Evolutionary conservation across 2,329 filamentous ascomycete genomes (phyloP), one percentile per base, ranked within the genome.

Genomic region (Sporothrix schenckii): DNA sequence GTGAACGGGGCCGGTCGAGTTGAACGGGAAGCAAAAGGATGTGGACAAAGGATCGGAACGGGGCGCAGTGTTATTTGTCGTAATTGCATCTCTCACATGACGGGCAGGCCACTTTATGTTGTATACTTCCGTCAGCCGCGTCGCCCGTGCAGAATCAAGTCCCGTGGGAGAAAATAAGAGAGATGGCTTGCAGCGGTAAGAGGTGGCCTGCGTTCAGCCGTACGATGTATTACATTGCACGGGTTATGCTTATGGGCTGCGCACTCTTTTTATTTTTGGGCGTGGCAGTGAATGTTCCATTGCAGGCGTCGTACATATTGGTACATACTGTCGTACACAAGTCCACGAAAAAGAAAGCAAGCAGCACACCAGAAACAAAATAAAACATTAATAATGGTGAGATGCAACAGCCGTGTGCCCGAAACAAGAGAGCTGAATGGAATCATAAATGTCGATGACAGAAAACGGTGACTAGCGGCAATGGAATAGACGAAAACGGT

Each of bases 251-350:
- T 34, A 34, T 10, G 49, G 9, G 49, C 34, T 24, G 56, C 56
- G 21, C 21, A 65, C 16, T 27, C 41, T 30, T 65, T 65, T 65
- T 16, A 47, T 61, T 66, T 39, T 66, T 39, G 63, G 24, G 3
- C 34, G 63, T 66, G 63, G 63, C 63, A 52, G 63, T 66, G 63
- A 66, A 52, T 34, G 63, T 66, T 13, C 6, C 47, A 52, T 52
- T 66, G 30, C 63, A 66, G 16, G n/a, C 24, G 7, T 9, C 34
- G 34, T 34, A 34, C 34, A 34, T 34, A 6, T 1, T 34, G 3
- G 1, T 30, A 5, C 4, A 3, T 30, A 30, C 4, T 5, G 27
- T 24, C 30, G 30, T 34, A 34, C 30, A 34, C 30, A 60, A 11
- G 39, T 9, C 21, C 63, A 30, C 52, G 41, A 53, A 66, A 66